Conservation (phyloP, 2,329 filamentous ascomycete genomes). For the Trichothecium roseum region DNA sequence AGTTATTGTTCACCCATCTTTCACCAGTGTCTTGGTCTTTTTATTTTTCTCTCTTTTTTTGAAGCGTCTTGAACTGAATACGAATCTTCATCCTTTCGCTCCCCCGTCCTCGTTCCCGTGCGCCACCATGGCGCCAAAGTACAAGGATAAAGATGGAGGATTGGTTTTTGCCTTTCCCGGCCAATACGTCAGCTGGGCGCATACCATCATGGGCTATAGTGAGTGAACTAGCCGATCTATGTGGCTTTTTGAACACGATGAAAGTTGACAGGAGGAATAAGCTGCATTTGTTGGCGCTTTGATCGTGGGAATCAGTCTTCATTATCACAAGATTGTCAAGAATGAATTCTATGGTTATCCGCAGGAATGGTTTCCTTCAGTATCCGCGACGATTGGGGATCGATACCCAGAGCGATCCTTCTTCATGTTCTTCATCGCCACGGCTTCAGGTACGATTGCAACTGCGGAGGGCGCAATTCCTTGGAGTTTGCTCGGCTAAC, state of each 20-base stretch:
- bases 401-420: constrained; percentile 93
- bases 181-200: constrained; percentile 81
- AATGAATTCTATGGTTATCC: constrained; percentile 95
- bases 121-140: constrained; percentile 29
- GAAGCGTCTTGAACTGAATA: too few relatives aligned
- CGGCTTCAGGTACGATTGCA: constrained; percentile 66
- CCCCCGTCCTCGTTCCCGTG: not conserved
- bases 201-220: constrained; percentile 79
- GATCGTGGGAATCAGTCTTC: constrained; percentile 67
- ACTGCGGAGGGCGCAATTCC: not conserved
- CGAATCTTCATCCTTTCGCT: too few relatives aligned
- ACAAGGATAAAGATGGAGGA: constrained; percentile 56
- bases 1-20: too few relatives aligned
- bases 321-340: constrained; percentile 95
- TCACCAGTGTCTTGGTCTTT: too few relatives aligned
- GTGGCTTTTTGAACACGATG: not conserved
- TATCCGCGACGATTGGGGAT: constrained; percentile 94
- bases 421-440: constrained; percentile 94
- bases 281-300: constrained; percentile 82
- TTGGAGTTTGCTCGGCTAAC: not conserved
- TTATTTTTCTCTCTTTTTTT: too few relatives aligned
- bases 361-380: constrained; percentile 92
- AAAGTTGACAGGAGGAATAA: constrained; percentile 19
- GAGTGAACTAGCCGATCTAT: constrained; percentile 18
- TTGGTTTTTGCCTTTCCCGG: constrained; percentile 61